Conservation (phyloP, 2,329 filamentous ascomycete species). For the Lasiodiplodia sp. region DNA sequence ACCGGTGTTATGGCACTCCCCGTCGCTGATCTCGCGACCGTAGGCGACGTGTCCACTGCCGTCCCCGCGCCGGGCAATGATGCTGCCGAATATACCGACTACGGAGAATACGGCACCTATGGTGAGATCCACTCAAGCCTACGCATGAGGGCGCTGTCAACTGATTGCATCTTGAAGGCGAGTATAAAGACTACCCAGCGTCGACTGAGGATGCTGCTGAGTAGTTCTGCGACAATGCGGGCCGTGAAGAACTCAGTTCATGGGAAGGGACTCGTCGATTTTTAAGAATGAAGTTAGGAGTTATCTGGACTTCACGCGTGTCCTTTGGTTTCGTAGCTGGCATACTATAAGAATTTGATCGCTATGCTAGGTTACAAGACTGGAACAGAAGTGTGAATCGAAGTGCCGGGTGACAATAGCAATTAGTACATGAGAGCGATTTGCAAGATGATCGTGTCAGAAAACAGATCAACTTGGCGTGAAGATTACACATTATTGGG, state of each 20-base stretch:
- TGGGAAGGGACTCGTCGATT: not conserved
- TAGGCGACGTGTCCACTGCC: not conserved
- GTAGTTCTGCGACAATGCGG: not conserved
- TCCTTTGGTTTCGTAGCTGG: too few relatives aligned
- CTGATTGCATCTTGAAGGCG: not conserved
- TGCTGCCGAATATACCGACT: constrained; percentile 16
- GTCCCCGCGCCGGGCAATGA: not conserved
- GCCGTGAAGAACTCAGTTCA: not conserved
- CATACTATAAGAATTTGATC: too few relatives aligned
- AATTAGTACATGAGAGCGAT: too few relatives aligned
- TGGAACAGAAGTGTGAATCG: too few relatives aligned
- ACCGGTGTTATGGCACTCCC: constrained; percentile 8
- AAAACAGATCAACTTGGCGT: too few relatives aligned
- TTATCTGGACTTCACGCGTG: too few relatives aligned
- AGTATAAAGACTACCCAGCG: not conserved
- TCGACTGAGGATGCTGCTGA: not conserved
- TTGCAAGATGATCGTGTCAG: too few relatives aligned
- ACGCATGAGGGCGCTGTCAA: too few relatives aligned
- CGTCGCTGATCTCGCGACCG: not conserved
- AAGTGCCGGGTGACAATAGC: too few relatives aligned
- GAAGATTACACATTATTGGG: not conserved
- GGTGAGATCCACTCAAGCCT: not conserved
- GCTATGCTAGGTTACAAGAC: too few relatives aligned
- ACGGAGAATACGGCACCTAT: constrained; percentile 23
- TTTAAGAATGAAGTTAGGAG: too few relatives aligned